Percentiles rank a stretch among this genome's conserved stretches.
These are phyloP conservation scores for Paraphaeosphaeria minitans DNA, from an alignment of 2,329 filamentous ascomycete genomes.

Conservation along the genomic window DNA sequence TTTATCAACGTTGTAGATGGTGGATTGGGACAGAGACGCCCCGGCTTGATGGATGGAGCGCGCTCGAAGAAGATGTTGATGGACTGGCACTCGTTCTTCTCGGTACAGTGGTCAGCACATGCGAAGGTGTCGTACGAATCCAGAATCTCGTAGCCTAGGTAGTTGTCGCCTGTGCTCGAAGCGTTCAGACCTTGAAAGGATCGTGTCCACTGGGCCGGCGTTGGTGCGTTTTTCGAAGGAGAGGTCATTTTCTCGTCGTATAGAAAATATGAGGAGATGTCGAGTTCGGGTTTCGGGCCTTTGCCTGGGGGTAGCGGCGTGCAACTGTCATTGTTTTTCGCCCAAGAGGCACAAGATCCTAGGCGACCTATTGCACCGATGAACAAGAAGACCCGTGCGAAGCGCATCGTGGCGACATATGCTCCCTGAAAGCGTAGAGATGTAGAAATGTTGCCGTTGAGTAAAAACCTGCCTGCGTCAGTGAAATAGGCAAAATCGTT, in stretches of 20 bases:
- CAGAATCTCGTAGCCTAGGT: constrained; percentile 28
- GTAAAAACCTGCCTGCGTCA: not conserved
- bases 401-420: not conserved
- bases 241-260: constrained; percentile 15
- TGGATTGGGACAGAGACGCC: constrained; percentile 20
- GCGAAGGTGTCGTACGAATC: constrained; percentile 29
- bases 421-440: too few relatives aligned
- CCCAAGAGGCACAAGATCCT: not conserved
- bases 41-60: constrained; percentile 19
- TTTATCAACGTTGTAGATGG: constrained; percentile 27
- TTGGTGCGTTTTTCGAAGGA: constrained; percentile 25
- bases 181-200: constrained; percentile 33
- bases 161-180: constrained; percentile 24
- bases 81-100: constrained; percentile 19
- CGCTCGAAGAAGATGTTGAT: constrained; percentile 36
- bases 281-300: constrained; percentile 15
- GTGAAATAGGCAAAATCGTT: not conserved
- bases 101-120: constrained; percentile 33
- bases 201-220: constrained; percentile 30
- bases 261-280: constrained; percentile 25
- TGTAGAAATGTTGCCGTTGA: not conserved
- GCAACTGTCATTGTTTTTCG: constrained; percentile 12
- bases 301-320: constrained; percentile 13
- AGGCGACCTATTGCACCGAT: not conserved
- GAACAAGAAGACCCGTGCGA: not conserved